A percentile compares a stretch with the other conserved stretches of the same genome.
Evolutionary conservation across 2,329 filamentous ascomycete genomes (phyloP).

Genomic region (Cucurbitaria berberidis): DNA sequence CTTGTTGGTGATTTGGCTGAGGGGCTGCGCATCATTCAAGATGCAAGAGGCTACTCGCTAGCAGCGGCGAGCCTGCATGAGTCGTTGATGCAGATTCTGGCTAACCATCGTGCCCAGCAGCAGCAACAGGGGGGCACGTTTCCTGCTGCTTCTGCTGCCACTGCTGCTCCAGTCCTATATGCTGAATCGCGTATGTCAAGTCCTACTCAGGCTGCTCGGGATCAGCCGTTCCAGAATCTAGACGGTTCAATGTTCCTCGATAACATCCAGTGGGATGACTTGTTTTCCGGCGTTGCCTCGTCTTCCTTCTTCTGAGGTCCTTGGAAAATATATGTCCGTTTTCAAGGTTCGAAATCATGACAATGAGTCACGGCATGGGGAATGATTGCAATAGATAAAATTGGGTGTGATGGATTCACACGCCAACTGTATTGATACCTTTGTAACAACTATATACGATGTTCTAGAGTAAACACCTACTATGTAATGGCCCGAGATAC

Average conservation of each 20-base stretch:
- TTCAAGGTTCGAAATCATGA: neutral
- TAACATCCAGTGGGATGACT: neutral
- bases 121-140: neutral
- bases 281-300: neutral
- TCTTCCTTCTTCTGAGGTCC: neutral
- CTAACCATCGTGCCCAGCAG: neutral
- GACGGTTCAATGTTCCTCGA: neutral
- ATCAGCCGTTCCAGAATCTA: neutral
- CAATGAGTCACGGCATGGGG: neutral
- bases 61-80: neutral
- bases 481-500: too few relatives aligned
- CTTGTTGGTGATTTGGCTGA: neutral
- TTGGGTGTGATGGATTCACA: neutral
- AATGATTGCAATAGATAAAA: neutral
- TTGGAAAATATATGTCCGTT: neutral
- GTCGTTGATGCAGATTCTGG: constrained; percentile 2
- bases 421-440: neutral
- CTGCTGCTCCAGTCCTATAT: neutral
- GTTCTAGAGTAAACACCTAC: too few relatives aligned
- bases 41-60: neutral
- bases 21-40: constrained; percentile 1
- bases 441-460: neutral
- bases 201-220: neutral
- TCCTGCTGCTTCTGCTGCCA: neutral
- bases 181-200: neutral